phyloP scores from a whole-genome alignment of 2,329 filamentous ascomycete species.

The Colletotrichum cordylinicola region DNA sequence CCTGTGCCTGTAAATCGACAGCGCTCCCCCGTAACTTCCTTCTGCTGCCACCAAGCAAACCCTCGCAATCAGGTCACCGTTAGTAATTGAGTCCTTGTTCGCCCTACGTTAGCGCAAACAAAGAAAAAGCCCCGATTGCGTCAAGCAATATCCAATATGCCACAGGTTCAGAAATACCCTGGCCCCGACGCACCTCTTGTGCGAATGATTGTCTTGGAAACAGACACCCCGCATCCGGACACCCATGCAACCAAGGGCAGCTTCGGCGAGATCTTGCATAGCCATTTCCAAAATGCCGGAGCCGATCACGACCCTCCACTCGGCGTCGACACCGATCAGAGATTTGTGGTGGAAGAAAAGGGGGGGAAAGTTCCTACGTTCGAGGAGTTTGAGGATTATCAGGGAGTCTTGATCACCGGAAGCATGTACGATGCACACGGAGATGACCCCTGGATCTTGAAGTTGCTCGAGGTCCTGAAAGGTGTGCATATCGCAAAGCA shows the following conservation, averaged over 20 bases:
- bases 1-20: not conserved
- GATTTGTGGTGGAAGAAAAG: constrained; percentile 57
- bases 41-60: not conserved
- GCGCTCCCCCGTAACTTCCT: not conserved
- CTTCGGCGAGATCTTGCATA: constrained; percentile 59
- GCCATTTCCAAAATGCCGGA: constrained; percentile 57
- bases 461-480: constrained; percentile 64
- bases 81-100: not conserved
- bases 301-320: constrained; percentile 57
- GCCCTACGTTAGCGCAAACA: not conserved
- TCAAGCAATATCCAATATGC: not conserved
- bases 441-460: constrained; percentile 74
- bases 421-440: constrained; percentile 74
- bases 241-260: constrained; percentile 53
- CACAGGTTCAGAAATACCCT: constrained; percentile 2
- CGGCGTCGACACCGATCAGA: constrained; percentile 58
- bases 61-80: not conserved
- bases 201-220: constrained; percentile 61
- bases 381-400: constrained; percentile 64
- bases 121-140: not conserved
- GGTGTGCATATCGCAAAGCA: constrained; percentile 30
- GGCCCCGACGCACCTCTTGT: constrained; percentile 24
- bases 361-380: constrained; percentile 51
- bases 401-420: constrained; percentile 78
- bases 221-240: constrained; percentile 59